Percentiles rank a stretch among this genome's conserved stretches.
phyloP scores from a whole-genome alignment of 164 flowering plant genomes.

The Buxus sempervirens region DNA sequence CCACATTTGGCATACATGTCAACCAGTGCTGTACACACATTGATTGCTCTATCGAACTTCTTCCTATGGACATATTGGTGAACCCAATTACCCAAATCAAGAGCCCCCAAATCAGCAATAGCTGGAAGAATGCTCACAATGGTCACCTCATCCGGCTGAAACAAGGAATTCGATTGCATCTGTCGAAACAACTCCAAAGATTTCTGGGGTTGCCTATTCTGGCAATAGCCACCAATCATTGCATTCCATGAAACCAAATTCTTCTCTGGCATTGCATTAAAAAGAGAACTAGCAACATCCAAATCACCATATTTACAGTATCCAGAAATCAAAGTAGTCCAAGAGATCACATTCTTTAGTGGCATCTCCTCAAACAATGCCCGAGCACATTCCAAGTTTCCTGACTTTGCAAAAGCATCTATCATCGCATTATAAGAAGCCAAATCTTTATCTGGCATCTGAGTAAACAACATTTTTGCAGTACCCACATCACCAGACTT shows the following conservation, averaged over 20 bases:
- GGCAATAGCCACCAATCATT: conserved; percentile 72
- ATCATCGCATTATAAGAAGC: conserved; percentile 62
- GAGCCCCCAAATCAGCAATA: conserved; percentile 72
- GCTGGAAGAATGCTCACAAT: conserved; percentile 72
- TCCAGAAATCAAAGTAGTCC: conserved; percentile 75
- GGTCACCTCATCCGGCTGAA: conserved; percentile 66
- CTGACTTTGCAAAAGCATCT: conserved; percentile 57
- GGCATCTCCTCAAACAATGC: conserved; percentile 53
- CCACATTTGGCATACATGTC: conserved; percentile 91
- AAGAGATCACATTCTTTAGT: conserved; percentile 59
- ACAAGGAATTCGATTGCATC: conserved; percentile 44
- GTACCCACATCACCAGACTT: conserved; percentile 43
- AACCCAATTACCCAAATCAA: conserved; percentile 68
- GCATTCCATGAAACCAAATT: conserved; percentile 77
- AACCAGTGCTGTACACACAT: conserved; percentile 59
- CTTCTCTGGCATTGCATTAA: conserved; percentile 64
- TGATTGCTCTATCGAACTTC: conserved; percentile 38
- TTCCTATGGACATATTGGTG: conserved; percentile 43
- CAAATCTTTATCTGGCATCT: conserved; percentile 53
- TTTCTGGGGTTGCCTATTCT: conserved; percentile 54
- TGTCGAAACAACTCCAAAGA: conserved; percentile 60
- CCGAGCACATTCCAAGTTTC: conserved; percentile 49
- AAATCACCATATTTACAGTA: conserved; percentile 54
- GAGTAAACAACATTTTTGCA: conserved; percentile 48
- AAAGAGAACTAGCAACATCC: conserved; percentile 46